Evolutionary conservation across 345 rosid genomes (phyloP).

Genomic region (Bruguiera parviflora): DNA sequence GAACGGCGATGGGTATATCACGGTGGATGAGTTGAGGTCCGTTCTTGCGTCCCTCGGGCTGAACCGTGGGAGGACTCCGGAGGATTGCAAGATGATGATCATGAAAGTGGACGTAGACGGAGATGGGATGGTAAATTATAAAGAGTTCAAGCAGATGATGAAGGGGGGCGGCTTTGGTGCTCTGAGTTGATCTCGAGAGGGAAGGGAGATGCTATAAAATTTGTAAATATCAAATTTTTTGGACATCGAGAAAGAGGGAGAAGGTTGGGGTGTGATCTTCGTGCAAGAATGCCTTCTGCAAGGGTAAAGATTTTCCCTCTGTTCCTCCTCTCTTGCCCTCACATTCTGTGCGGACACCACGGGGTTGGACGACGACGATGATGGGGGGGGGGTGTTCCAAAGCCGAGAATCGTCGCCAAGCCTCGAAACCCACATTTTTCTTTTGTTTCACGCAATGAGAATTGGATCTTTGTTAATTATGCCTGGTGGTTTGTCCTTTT

Average conservation of each 20-base stretch:
- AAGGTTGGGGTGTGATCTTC: not conserved
- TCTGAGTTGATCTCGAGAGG: not conserved
- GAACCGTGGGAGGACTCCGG: conserved; percentile 63
- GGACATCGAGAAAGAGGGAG: not conserved
- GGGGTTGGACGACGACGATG: too few relatives aligned
- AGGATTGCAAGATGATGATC: conserved; percentile 80
- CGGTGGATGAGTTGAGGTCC: conserved; percentile 65
- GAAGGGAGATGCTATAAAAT: too few relatives aligned
- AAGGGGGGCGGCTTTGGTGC: conserved; percentile 31
- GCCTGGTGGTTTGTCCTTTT: too few relatives aligned
- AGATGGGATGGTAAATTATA: conserved; percentile 67
- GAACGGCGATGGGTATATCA: conserved; percentile 82
- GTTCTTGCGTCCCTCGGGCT: conserved; percentile 72
- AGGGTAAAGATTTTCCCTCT: too few relatives aligned
- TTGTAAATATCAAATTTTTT: conserved; percentile 9
- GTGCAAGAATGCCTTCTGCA: too few relatives aligned
- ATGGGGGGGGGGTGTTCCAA: too few relatives aligned
- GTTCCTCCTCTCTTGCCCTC: too few relatives aligned
- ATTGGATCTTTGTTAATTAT: too few relatives aligned
- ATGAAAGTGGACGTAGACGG: conserved; percentile 80
- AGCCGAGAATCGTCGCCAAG: too few relatives aligned
- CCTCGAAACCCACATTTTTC: too few relatives aligned
- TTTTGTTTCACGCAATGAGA: too few relatives aligned
- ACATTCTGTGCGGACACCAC: too few relatives aligned
- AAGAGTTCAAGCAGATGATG: conserved; percentile 49